Conservation (phyloP, 176 grass and related monocot species). For the Musa troglodytarum region DNA sequence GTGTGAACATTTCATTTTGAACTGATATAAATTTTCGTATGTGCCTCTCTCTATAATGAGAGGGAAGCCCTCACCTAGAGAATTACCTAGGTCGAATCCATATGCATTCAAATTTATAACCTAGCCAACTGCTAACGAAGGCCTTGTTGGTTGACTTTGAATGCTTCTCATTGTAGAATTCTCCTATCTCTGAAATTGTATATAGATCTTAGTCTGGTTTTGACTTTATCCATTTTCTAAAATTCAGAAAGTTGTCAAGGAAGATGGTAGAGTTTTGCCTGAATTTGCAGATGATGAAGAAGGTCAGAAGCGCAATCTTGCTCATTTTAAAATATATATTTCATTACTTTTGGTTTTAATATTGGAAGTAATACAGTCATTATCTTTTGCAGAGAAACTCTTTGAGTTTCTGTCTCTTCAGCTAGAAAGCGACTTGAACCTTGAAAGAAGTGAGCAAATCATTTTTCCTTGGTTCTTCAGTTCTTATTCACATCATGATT, state of each 20-base stretch:
- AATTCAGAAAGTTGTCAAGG: slow-evolving; percentile 53
- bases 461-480: neutral
- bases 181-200: neutral
- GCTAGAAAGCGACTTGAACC: slow-evolving; percentile 80
- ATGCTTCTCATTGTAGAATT: neutral
- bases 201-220: slow-evolving; percentile 1
- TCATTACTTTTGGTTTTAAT: neutral
- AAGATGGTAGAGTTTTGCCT: slow-evolving; percentile 57
- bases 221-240: slow-evolving; percentile 14
- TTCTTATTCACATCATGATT: no score
- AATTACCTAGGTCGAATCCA: neutral
- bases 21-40: no score
- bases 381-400: slow-evolving; percentile 61
- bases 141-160: neutral
- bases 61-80: neutral
- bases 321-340: neutral
- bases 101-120: neutral
- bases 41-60: no score
- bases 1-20: no score
- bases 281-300: slow-evolving; percentile 83
- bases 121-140: neutral
- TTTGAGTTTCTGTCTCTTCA: slow-evolving; percentile 69
- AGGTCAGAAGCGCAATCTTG: slow-evolving; percentile 25
- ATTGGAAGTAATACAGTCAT: neutral
- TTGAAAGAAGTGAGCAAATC: slow-evolving; percentile 58